Evolutionary conservation across 2,329 filamentous ascomycete species (phyloP).

Genomic region (Hypomyces rosellus): DNA sequence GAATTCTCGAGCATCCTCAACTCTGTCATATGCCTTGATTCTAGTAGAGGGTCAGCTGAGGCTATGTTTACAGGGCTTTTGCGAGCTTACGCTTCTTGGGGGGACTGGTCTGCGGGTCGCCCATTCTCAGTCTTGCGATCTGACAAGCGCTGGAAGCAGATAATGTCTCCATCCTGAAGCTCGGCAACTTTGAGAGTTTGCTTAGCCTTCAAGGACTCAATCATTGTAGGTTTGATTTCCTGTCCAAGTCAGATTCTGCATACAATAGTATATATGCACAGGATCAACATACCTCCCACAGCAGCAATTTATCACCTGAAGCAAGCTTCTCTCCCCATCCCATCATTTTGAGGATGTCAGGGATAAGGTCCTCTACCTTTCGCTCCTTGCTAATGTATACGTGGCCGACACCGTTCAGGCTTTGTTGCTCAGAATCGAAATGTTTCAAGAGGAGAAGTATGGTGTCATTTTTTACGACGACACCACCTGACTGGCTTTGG

Average conservation of each 20-base stretch:
- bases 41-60: conserved; percentile 7
- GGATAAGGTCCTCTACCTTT: conserved; percentile 78
- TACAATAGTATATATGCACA: background rate
- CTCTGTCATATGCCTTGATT: conserved; percentile 38
- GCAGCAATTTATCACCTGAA: conserved; percentile 52
- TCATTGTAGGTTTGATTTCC: conserved; percentile 98
- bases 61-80: background rate
- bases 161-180: conserved; percentile 93
- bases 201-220: conserved; percentile 88
- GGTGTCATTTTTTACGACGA: conserved; percentile 51
- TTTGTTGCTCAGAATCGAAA: conserved; percentile 75
- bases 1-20: conserved; percentile 72
- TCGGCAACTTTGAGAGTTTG: conserved; percentile 84
- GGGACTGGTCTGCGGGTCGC: conserved; percentile 21
- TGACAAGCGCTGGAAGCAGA: conserved; percentile 75
- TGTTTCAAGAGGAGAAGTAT: conserved; percentile 90
- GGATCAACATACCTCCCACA: conserved; percentile 61
- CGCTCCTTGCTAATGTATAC: conserved; percentile 83
- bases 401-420: conserved; percentile 69
- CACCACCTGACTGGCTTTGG: conserved; percentile 50
- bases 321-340: conserved; percentile 72
- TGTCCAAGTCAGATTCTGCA: conserved; percentile 20
- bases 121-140: conserved; percentile 38
- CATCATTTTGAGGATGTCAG: conserved; percentile 75
- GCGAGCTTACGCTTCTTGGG: conserved; percentile 26